These are phyloP conservation scores for Cordyceps cateniannulata DNA, from an alignment of 2,329 filamentous ascomycete species.

Conservation along the genomic window DNA sequence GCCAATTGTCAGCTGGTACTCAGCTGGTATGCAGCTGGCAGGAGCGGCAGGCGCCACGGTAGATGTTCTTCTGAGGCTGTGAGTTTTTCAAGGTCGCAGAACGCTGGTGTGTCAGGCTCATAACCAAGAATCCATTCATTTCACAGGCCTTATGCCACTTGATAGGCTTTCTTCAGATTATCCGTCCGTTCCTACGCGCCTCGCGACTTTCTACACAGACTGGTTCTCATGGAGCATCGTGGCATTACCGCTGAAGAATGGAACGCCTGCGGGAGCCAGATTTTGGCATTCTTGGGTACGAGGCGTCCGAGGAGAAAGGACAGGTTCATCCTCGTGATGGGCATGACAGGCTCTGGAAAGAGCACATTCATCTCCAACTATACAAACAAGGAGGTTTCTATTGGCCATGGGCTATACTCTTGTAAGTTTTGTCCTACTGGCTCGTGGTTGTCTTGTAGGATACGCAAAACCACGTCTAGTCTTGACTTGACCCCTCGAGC, in stretches of 20 bases:
- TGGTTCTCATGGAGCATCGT: background rate
- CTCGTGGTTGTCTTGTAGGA: too few relatives aligned
- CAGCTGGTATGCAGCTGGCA: too few relatives aligned
- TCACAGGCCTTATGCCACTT: background rate
- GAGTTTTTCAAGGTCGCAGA: too few relatives aligned
- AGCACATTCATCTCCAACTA: constrained; percentile 11
- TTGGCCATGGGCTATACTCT: background rate
- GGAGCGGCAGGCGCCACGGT: too few relatives aligned
- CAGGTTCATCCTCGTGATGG: constrained; percentile 22
- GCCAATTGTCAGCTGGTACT: too few relatives aligned
- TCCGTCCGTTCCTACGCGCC: background rate
- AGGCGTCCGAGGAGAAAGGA: background rate
- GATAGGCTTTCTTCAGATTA: background rate
- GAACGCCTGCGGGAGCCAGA: background rate
- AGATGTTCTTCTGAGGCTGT: too few relatives aligned
- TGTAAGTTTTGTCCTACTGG: background rate
- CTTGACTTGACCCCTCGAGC: too few relatives aligned
- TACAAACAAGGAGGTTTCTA: background rate
- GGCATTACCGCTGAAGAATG: background rate
- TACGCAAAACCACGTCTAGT: too few relatives aligned
- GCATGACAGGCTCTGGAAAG: constrained; percentile 25
- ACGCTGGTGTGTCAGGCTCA: too few relatives aligned
- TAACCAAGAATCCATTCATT: background rate
- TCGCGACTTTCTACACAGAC: background rate
- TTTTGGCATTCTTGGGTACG: background rate